phyloP scores from a whole-genome alignment of 805 yeast genomes.

The Tetrapisispora fleetii region DNA sequence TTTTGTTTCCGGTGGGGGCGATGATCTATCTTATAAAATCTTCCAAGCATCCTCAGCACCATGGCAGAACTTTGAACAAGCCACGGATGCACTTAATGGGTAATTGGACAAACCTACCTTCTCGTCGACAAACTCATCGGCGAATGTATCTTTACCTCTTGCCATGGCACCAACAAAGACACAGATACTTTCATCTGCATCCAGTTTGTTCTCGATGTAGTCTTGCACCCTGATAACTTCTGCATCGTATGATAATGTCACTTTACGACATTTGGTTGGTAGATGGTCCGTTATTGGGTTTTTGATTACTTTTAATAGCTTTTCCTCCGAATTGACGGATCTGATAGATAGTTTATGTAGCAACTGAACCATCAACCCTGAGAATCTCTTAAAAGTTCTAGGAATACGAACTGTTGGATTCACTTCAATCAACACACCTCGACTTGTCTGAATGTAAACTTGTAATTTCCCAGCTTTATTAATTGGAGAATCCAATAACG shows the following conservation, averaged over 20 bases:
- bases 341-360: conserved; percentile 87
- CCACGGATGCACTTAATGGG: conserved; percentile 94
- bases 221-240: conserved; percentile 81
- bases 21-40: conserved; percentile 32
- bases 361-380: conserved; percentile 95
- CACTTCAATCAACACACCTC: conserved; percentile 90
- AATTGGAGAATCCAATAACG: conserved; percentile 92
- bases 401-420: conserved; percentile 96
- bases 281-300: conserved; percentile 95
- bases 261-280: conserved; percentile 90
- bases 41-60: conserved; percentile 99
- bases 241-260: conserved; percentile 89
- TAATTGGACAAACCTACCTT: conserved; percentile 92
- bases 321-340: conserved; percentile 92
- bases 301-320: conserved; percentile 84
- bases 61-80: conserved; percentile 96
- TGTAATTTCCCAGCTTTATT: conserved; percentile 96
- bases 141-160: conserved; percentile 93
- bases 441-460: conserved; percentile 91
- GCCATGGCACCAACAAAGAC: conserved; percentile 99
- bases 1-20: background rate
- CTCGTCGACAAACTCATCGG: conserved; percentile 94
- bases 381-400: conserved; percentile 93
- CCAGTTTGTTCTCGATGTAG: conserved; percentile 59
- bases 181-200: conserved; percentile 86